Conservation (phyloP, 1,139 yeast species). For the Wickerhamomyces sp. region DNA sequence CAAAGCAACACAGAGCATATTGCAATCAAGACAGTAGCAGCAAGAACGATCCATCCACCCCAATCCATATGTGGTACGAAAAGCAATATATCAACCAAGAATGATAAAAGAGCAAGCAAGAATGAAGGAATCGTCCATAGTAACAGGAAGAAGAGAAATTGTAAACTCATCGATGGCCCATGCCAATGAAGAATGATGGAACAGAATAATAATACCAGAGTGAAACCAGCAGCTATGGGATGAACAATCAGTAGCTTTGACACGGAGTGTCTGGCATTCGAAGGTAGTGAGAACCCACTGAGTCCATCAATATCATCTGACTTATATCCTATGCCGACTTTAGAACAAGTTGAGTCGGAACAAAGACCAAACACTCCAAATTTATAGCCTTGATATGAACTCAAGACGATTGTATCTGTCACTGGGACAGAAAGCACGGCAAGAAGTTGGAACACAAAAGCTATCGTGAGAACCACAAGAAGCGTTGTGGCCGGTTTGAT, state of each 20-base stretch:
- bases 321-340: slow-evolving; percentile 45
- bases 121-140: slow-evolving; percentile 40
- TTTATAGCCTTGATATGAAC: slow-evolving; percentile 42
- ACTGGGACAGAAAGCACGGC: slow-evolving; percentile 62
- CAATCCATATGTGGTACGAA: slow-evolving; percentile 62
- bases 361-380: slow-evolving; percentile 93
- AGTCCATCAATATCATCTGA: slow-evolving; percentile 26
- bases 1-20: slow-evolving; percentile 33
- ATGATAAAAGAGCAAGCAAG: slow-evolving; percentile 44
- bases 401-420: slow-evolving; percentile 42
- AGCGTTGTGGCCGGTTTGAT: slow-evolving; percentile 33
- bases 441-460: slow-evolving; percentile 49
- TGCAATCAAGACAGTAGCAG: slow-evolving; percentile 50
- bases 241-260: slow-evolving; percentile 72
- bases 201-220: slow-evolving; percentile 43
- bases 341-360: slow-evolving; percentile 41
- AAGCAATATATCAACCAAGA: slow-evolving; percentile 49
- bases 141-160: slow-evolving; percentile 29
- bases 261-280: slow-evolving; percentile 56
- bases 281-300: slow-evolving; percentile 44
- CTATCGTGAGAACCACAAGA: slow-evolving; percentile 35
- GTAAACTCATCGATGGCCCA: slow-evolving; percentile 28
- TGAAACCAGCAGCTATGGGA: slow-evolving; percentile 78
- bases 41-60: slow-evolving; percentile 67
- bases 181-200: slow-evolving; percentile 35